phyloP scores from a whole-genome alignment of 73 alveolate genomes.

The Breviolum minutum region DNA sequence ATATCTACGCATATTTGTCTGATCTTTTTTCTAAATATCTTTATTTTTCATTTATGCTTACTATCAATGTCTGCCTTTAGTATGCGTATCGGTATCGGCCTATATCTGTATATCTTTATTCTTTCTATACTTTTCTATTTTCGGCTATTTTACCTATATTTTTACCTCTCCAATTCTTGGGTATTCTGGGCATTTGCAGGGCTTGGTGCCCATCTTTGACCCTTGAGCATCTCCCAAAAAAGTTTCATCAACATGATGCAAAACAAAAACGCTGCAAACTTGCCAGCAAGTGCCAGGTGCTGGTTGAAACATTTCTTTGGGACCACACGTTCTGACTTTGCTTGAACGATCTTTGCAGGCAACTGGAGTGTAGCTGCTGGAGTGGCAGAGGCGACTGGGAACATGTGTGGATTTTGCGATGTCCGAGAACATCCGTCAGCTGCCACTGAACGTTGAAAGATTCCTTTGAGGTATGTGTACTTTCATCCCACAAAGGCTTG shows the following conservation, averaged over 20 bases:
- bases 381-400: conserved; percentile 20
- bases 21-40: too few relatives aligned
- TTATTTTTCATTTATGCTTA: too few relatives aligned
- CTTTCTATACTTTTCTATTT: too few relatives aligned
- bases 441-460: neutral
- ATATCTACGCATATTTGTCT: too few relatives aligned
- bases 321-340: neutral
- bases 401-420: neutral
- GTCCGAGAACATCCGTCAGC: neutral
- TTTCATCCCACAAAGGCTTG: too few relatives aligned
- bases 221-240: neutral
- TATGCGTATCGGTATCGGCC: too few relatives aligned
- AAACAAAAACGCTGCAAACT: neutral
- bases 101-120: too few relatives aligned
- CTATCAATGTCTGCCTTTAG: too few relatives aligned
- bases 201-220: too few relatives aligned
- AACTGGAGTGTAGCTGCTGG: conserved; percentile 38
- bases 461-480: neutral
- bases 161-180: too few relatives aligned
- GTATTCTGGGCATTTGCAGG: too few relatives aligned
- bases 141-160: too few relatives aligned
- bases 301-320: neutral
- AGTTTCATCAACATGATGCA: neutral
- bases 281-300: neutral
- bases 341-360: neutral